phyloP scores from a whole-genome alignment of 371 early-diverging fungal species.

The Lichtheimia ramosa region DNA sequence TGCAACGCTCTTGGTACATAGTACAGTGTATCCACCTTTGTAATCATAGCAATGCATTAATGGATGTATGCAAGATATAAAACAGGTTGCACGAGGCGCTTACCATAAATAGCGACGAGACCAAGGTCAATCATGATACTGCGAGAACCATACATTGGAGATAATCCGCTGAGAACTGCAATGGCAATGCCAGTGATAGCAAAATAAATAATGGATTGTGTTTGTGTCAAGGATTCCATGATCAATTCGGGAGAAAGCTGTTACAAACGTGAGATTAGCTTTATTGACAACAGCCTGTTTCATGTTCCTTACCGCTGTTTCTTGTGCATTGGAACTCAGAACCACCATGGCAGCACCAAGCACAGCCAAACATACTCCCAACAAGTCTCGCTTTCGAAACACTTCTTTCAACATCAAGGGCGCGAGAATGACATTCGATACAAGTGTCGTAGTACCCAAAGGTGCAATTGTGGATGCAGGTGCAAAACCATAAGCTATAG shows the following conservation, averaged over 20 bases:
- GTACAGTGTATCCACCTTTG: conserved; percentile 77
- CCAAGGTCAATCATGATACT: conserved; percentile 72
- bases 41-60: background rate
- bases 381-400: conserved; percentile 64
- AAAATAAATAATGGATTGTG: conserved; percentile 62
- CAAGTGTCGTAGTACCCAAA: conserved; percentile 72
- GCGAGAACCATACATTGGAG: conserved; percentile 55
- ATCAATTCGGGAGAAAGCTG: conserved; percentile 68
- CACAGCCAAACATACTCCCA: conserved; percentile 70
- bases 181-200: conserved; percentile 44
- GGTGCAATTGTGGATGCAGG: conserved; percentile 84
- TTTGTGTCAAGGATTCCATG: conserved; percentile 57
- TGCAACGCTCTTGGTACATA: conserved; percentile 75
- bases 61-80: background rate
- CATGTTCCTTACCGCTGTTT: conserved; percentile 48
- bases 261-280: background rate
- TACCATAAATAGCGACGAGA: conserved; percentile 76
- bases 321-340: conserved; percentile 60
- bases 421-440: conserved; percentile 73
- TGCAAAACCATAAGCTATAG: conserved; percentile 75
- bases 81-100: conserved; percentile 7
- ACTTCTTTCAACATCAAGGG: conserved; percentile 71
- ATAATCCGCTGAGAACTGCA: conserved; percentile 43
- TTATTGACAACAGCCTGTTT: conserved; percentile 5
- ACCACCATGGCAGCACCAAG: conserved; percentile 72